These are phyloP conservation scores for Aspergillus neotritici DNA, from an alignment of 2,329 filamentous ascomycete genomes.

Conservation along the genomic window DNA sequence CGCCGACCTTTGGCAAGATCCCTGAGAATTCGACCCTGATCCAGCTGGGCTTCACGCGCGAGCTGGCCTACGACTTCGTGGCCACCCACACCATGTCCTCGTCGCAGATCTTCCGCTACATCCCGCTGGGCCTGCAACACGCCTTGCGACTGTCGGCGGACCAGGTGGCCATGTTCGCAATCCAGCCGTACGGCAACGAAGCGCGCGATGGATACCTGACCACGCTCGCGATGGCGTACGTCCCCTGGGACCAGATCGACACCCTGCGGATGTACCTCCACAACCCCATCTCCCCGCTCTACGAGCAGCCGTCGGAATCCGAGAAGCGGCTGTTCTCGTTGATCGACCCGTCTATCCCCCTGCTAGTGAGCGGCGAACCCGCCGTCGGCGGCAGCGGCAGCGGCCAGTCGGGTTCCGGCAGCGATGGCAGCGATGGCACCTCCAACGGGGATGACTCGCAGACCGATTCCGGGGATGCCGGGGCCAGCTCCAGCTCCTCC, in stretches of 20 bases:
- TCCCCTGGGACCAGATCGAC: constrained; percentile 65
- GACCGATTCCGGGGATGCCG: constrained; percentile 32
- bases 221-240: constrained; percentile 69
- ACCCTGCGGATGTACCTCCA: constrained; percentile 64
- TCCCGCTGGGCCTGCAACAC: constrained; percentile 66
- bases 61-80: constrained; percentile 80
- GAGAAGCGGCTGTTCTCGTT: constrained; percentile 67
- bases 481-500: constrained; percentile 42
- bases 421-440: constrained; percentile 31
- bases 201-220: constrained; percentile 67
- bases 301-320: constrained; percentile 62
- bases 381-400: constrained; percentile 40
- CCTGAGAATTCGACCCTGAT: constrained; percentile 65
- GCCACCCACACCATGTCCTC: constrained; percentile 65
- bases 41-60: constrained; percentile 77
- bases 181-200: constrained; percentile 72
- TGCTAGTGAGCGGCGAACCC: constrained; percentile 48
- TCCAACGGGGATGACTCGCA: constrained; percentile 11
- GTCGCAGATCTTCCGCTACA: constrained; percentile 74
- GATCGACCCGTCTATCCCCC: constrained; percentile 78
- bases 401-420: constrained; percentile 30
- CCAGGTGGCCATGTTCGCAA: constrained; percentile 61
- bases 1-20: constrained; percentile 52
- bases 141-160: constrained; percentile 47
- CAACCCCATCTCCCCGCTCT: constrained; percentile 66